These are phyloP conservation scores for Fagopyrum tataricum DNA, from an alignment of 148 eudicot genomes.

Conservation along the genomic window DNA sequence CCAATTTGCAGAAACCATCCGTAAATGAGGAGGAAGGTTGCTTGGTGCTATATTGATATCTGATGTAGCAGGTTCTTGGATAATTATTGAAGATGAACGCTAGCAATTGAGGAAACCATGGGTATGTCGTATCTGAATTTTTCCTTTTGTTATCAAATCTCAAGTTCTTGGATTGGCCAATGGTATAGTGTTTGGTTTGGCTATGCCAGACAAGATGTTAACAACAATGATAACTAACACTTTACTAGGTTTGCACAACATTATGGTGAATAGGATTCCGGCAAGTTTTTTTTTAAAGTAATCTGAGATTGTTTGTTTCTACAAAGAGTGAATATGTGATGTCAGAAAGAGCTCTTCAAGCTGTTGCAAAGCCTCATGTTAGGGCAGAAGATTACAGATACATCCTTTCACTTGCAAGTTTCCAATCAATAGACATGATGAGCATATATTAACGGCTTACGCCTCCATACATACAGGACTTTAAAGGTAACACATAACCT, in stretches of 20 bases:
- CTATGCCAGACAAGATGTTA: background rate
- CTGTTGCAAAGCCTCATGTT: slow-evolving; percentile 58
- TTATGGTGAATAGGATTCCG: background rate
- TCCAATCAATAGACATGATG: background rate
- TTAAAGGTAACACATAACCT: background rate
- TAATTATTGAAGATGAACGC: slow-evolving; percentile 63
- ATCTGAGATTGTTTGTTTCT: background rate
- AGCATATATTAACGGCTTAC: background rate
- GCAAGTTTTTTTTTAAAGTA: background rate
- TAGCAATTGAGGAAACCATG: too few relatives aligned
- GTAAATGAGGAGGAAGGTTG: slow-evolving; percentile 45
- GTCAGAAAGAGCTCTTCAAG: slow-evolving; percentile 50
- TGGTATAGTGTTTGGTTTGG: background rate
- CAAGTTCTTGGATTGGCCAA: background rate
- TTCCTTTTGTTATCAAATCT: too few relatives aligned
- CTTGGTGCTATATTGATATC: slow-evolving; percentile 54
- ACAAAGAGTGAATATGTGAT: slow-evolving; percentile 45
- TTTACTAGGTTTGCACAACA: too few relatives aligned
- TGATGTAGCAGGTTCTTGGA: slow-evolving; percentile 55
- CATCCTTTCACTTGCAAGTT: slow-evolving; percentile 28
- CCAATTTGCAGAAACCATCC: slow-evolving; percentile 51
- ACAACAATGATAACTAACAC: background rate
- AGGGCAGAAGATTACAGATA: slow-evolving; percentile 45
- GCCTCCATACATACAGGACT: too few relatives aligned
- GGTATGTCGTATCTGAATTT: slow-evolving; percentile 15